Percentiles rank a stretch among this genome's conserved stretches.
These are phyloP conservation scores for Strigomonas galati DNA, from an alignment of 208 protist species.

Conservation along the genomic window DNA sequence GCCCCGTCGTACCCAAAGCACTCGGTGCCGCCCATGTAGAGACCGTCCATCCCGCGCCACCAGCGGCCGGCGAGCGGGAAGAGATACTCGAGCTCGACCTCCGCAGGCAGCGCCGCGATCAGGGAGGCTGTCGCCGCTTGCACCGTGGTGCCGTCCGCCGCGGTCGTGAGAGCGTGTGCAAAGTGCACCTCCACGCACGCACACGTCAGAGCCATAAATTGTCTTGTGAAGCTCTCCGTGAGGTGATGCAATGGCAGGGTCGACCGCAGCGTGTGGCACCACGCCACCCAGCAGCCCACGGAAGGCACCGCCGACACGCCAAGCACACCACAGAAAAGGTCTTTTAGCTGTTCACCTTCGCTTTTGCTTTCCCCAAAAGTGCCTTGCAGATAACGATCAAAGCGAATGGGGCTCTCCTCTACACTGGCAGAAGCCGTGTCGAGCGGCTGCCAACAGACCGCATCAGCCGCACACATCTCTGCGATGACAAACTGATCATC, in stretches of 20 bases:
- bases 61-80: conserved; percentile 36
- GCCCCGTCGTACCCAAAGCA: conserved; percentile 33
- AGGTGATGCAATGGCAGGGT: conserved; percentile 8
- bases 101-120: conserved; percentile 6
- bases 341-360: conserved; percentile 16
- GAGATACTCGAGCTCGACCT: conserved; percentile 13
- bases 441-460: conserved; percentile 48
- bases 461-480: conserved; percentile 27
- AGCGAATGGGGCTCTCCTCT: conserved; percentile 2
- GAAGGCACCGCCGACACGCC: conserved; percentile 31
- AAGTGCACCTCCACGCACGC: conserved; percentile 38
- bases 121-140: conserved; percentile 8
- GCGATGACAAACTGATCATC: conserved; percentile 1
- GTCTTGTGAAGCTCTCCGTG: conserved; percentile 16
- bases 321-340: conserved; percentile 23
- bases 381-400: conserved; percentile 3
- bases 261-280: conserved; percentile 12
- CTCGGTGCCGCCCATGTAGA: conserved; percentile 50
- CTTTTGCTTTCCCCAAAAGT: neutral
- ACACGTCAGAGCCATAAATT: conserved; percentile 26
- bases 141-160: neutral
- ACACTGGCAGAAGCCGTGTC: neutral
- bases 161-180: neutral
- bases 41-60: conserved; percentile 36
- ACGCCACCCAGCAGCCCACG: conserved; percentile 41